Evolutionary conservation across 768 basidiomycete species (phyloP).

Genomic region (Termitomyces heimii): DNA sequence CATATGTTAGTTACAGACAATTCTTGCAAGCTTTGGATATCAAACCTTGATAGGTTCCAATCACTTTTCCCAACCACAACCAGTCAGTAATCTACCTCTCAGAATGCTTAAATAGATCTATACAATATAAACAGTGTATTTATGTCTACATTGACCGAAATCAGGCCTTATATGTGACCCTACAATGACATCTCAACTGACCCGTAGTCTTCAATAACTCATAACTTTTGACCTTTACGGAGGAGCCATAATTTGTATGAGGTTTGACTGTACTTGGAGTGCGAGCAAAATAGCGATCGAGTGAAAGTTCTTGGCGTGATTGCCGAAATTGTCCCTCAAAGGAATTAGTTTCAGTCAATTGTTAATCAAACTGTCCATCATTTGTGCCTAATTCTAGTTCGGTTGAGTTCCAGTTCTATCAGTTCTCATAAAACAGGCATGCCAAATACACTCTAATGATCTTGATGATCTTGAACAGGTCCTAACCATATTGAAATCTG

Average conservation of each 20-base stretch:
- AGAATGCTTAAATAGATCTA: background rate
- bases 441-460: no score
- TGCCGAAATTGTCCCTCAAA: no score
- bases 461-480: no score
- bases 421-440: no score
- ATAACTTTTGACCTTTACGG: background rate
- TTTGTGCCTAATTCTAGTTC: no score
- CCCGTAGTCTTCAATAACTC: background rate
- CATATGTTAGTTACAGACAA: conserved; percentile 16
- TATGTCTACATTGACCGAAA: background rate
- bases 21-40: conserved; percentile 17
- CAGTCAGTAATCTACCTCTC: background rate
- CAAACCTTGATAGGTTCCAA: conserved; percentile 4
- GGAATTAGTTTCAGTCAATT: no score
- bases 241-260: background rate
- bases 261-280: background rate
- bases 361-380: no score
- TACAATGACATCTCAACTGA: background rate
- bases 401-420: no score
- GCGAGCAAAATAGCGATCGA: no score
- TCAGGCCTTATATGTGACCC: background rate
- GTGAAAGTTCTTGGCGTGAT: no score
- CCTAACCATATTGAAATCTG: no score
- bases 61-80: background rate
- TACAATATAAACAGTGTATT: background rate